Evolutionary conservation across 495 filamentous ascomycete species (phyloP).

Genomic region (Elaphomyces granulatus): DNA sequence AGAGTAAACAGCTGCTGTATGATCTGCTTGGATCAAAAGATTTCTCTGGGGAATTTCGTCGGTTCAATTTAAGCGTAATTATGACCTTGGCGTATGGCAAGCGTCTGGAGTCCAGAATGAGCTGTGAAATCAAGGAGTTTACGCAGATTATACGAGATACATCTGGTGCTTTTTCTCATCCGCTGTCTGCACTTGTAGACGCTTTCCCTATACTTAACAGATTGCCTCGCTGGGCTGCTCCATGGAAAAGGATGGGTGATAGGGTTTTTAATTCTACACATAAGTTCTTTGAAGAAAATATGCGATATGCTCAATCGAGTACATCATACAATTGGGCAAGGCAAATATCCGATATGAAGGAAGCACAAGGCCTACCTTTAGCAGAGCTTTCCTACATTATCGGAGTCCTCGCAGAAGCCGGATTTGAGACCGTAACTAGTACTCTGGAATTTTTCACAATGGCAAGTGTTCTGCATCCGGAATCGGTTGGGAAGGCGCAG

Average conservation of each 20-base stretch:
- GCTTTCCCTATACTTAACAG: constrained; percentile 16
- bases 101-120: constrained; percentile 13
- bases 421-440: too few relatives aligned
- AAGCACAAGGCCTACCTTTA: too few relatives aligned
- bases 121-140: constrained; percentile 8
- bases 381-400: too few relatives aligned
- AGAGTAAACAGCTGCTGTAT: constrained; percentile 16
- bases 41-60: constrained; percentile 10
- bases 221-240: constrained; percentile 12
- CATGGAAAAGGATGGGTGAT: constrained; percentile 15
- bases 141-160: constrained; percentile 1
- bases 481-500: constrained; percentile 31
- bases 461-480: constrained; percentile 25
- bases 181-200: too few relatives aligned
- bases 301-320: too few relatives aligned
- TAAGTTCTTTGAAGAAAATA: too few relatives aligned
- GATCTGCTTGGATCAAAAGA: constrained; percentile 12
- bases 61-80: constrained; percentile 12
- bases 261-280: too few relatives aligned
- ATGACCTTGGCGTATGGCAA: constrained; percentile 18
- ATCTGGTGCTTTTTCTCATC: too few relatives aligned
- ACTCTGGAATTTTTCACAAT: too few relatives aligned
- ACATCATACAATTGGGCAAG: too few relatives aligned
- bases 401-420: too few relatives aligned
- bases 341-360: too few relatives aligned